A percentile compares a stretch with the other conserved stretches of the same genome.
Conservation (phyloP, 257 asterid genomes). For the Rhazya stricta region DNA sequence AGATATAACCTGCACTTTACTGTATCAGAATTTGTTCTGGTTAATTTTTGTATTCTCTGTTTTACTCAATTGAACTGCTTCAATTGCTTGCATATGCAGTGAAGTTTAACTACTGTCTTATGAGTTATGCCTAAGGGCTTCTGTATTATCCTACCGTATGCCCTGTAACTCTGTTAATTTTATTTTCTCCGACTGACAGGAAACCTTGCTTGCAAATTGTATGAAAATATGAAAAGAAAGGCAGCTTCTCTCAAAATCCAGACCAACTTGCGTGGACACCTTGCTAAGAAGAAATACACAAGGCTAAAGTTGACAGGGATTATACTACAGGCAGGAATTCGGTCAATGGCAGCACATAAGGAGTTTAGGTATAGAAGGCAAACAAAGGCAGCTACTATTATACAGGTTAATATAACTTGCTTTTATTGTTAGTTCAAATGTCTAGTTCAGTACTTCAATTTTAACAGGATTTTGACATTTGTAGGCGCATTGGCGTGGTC, state of each 20-base stretch:
- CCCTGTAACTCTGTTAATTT: conserved; percentile 3
- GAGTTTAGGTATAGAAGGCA: conserved; percentile 59
- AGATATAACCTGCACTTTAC: neutral
- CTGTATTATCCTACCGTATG: neutral
- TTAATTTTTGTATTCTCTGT: neutral
- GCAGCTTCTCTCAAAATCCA: conserved; percentile 82
- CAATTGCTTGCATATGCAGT: neutral
- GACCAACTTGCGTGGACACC: conserved; percentile 69
- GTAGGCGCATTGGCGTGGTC: conserved; percentile 87
- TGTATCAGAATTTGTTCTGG: neutral
- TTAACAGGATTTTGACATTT: conserved; percentile 26
- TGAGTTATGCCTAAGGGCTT: conserved; percentile 9
- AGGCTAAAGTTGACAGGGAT: conserved; percentile 51
- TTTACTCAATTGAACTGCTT: neutral
- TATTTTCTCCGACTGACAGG: conserved; percentile 42
- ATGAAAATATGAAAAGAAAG: conserved; percentile 50
- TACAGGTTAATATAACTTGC: conserved; percentile 55
- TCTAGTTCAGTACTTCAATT: conserved; percentile 4
- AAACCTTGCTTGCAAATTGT: conserved; percentile 62
- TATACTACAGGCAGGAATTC: conserved; percentile 66
- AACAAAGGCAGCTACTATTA: conserved; percentile 57
- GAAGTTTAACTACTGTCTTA: neutral
- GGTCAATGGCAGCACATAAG: conserved; percentile 70
- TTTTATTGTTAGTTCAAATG: conserved; percentile 18
- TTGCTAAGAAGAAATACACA: conserved; percentile 53